Conservation (phyloP, 495 filamentous ascomycete genomes). For the Penicillium crystallinum region DNA sequence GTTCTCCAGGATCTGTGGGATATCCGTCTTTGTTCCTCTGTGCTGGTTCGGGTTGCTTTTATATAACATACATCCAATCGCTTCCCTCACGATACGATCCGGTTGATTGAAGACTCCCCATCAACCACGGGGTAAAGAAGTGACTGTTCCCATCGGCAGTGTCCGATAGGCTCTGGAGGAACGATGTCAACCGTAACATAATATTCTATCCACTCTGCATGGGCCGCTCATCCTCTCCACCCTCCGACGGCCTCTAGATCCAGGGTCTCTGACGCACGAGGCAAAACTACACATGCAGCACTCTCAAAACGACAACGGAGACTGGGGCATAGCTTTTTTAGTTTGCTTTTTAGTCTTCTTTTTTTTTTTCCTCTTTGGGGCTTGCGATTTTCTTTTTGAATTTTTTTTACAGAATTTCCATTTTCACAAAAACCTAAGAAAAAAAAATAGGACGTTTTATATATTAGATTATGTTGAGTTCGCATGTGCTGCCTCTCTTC, state of each 20-base stretch:
- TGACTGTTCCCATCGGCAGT: too few species aligned
- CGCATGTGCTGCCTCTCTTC: constrained; percentile 8
- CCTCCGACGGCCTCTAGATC: constrained; percentile 21
- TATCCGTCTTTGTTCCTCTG: too few species aligned
- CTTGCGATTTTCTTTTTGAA: constrained; percentile 1
- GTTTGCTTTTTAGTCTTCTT: constrained; percentile 9
- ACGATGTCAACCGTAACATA: too few species aligned
- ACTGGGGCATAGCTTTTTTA: constrained; percentile 19
- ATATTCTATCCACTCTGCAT: constrained; percentile 14
- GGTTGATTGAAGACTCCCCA: too few species aligned
- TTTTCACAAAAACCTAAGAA: too few species aligned
- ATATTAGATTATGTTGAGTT: constrained; percentile 5
- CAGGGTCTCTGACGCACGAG: constrained; percentile 34
- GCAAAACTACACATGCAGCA: constrained; percentile 34
- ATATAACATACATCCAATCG: too few species aligned
- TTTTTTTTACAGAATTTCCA: too few species aligned
- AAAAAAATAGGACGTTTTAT: background rate
- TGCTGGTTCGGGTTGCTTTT: too few species aligned
- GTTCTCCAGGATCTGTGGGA: too few species aligned
- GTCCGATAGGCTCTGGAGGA: too few species aligned
- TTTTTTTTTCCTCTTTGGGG: constrained; percentile 8
- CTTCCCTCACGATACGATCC: too few species aligned
- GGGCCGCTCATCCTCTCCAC: constrained; percentile 26
- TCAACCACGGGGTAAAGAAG: too few species aligned
- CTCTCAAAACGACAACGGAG: constrained; percentile 28